Conservation (phyloP, 169 alveolate genomes). For the Hepatocystis sp. region DNA sequence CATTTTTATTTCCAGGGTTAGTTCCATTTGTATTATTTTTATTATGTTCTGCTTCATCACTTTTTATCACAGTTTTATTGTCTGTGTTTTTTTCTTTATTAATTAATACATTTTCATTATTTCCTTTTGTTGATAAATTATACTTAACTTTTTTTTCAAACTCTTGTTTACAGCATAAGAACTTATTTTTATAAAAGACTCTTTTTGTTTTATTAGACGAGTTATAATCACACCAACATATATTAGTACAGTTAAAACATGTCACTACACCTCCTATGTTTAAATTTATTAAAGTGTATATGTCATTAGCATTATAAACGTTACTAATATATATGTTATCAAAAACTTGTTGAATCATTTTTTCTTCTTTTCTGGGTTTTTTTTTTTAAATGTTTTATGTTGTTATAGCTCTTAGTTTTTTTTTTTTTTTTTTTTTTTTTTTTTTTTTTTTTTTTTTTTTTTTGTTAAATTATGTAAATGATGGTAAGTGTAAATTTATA, state of each 20-base stretch:
- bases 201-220: not conserved
- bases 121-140: not conserved
- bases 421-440: no score
- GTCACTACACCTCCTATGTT: constrained; percentile 69
- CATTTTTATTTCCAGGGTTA: not conserved
- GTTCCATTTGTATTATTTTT: not conserved
- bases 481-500: no score
- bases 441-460: no score
- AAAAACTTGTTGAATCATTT: constrained; percentile 51
- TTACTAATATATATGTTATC: constrained; percentile 55
- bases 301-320: constrained; percentile 50
- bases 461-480: no score
- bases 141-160: not conserved
- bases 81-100: not conserved
- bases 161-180: constrained; percentile 19
- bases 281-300: constrained; percentile 25
- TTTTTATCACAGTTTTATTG: not conserved
- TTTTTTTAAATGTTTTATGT: not conserved
- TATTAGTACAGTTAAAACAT: constrained; percentile 39
- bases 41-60: not conserved
- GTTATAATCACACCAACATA: constrained; percentile 34
- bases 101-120: not conserved
- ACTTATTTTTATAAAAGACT: constrained; percentile 38
- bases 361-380: not conserved
- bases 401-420: not conserved